These are phyloP conservation scores for Cystobasidiaceae sp. DNA, from an alignment of 1,284 basidiomycete genomes.

Conservation along the genomic window DNA sequence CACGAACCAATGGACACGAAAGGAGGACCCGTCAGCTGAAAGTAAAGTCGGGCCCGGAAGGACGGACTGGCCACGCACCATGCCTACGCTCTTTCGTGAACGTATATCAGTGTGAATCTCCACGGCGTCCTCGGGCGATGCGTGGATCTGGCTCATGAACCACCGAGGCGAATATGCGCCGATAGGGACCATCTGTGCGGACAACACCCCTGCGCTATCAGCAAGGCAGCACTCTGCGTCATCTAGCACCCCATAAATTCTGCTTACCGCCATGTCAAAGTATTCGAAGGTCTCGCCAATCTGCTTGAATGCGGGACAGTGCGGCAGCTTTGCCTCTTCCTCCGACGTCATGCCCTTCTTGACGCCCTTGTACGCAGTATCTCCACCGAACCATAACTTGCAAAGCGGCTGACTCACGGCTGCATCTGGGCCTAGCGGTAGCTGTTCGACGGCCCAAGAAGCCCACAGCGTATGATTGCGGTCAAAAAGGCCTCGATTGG, in stretches of 20 bases:
- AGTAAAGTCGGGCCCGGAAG: background rate
- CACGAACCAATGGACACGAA: background rate
- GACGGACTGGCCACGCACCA: constrained; percentile 53
- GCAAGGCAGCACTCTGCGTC: background rate
- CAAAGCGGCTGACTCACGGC: background rate
- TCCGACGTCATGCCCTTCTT: constrained; percentile 50
- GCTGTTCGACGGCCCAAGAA: constrained; percentile 55
- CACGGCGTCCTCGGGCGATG: constrained; percentile 49
- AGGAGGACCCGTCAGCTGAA: constrained; percentile 14
- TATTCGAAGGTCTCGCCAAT: constrained; percentile 60
- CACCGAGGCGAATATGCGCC: constrained; percentile 58
- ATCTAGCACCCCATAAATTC: constrained; percentile 59
- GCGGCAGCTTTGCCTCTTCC: constrained; percentile 55
- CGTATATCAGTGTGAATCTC: constrained; percentile 60
- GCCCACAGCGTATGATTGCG: constrained; percentile 58
- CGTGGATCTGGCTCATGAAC: constrained; percentile 34
- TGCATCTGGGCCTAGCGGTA: background rate
- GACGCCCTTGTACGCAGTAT: constrained; percentile 56
- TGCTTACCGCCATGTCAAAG: constrained; percentile 55
- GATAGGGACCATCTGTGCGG: constrained; percentile 36
- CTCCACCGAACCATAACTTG: constrained; percentile 63
- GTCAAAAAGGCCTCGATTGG: constrained; percentile 54
- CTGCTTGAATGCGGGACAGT: constrained; percentile 64
- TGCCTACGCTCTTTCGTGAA: constrained; percentile 58
- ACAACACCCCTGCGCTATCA: background rate